Evolutionary conservation across 2,329 filamentous ascomycete genomes (phyloP).

Genomic region (Hymenoscyphus albidus): DNA sequence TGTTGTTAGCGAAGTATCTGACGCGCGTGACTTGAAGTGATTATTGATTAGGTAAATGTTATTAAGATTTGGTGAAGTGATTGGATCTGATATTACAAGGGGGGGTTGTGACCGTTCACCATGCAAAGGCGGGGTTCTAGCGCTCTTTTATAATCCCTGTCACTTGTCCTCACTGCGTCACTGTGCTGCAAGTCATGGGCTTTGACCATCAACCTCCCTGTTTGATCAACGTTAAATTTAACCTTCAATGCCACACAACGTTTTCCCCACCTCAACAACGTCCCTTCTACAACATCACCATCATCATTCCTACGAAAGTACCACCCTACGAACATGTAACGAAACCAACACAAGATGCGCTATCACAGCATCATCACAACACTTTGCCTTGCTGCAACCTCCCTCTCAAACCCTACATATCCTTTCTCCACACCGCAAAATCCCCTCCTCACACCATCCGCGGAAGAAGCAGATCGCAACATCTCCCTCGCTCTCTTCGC

Average conservation of each 20-base stretch:
- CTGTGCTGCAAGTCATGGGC: neutral
- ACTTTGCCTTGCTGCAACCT: constrained; percentile 9
- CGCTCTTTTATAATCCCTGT: constrained; percentile 8
- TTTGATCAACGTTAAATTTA: constrained; percentile 6
- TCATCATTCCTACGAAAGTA: neutral
- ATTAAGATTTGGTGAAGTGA: neutral
- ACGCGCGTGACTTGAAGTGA: neutral
- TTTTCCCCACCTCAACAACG: neutral
- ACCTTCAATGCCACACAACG: neutral
- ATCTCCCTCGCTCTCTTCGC: constrained; percentile 66
- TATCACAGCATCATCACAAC: constrained; percentile 20
- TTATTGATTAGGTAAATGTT: no score
- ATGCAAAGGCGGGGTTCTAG: constrained; percentile 11
- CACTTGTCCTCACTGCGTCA: neutral
- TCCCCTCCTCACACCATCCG: neutral
- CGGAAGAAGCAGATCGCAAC: constrained; percentile 15
- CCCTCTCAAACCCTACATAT: constrained; percentile 23
- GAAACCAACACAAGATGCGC: constrained; percentile 26
- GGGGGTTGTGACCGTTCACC: neutral
- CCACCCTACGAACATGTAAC: constrained; percentile 23
- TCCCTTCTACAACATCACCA: neutral
- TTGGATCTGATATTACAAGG: neutral
- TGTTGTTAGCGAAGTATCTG: neutral
- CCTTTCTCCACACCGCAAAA: neutral
- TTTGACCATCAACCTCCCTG: neutral